phyloP scores from a whole-genome alignment of 2,329 filamentous ascomycete species.

The Hymenoscyphus fraxineus region DNA sequence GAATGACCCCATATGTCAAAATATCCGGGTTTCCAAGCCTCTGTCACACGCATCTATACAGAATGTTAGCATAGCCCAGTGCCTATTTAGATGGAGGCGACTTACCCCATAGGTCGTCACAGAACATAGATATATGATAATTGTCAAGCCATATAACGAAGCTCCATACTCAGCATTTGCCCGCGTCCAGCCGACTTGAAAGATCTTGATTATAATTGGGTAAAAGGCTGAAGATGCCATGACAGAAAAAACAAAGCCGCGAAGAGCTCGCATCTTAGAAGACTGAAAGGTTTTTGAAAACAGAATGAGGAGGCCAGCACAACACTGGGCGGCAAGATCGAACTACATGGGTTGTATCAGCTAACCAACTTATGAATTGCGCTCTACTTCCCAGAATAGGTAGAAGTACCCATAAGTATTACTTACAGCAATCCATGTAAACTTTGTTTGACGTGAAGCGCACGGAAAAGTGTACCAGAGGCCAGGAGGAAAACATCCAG shows the following conservation, averaged over 20 bases:
- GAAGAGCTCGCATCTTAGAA: background rate
- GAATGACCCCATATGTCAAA: background rate
- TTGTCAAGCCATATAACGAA: background rate
- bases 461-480: background rate
- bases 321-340: background rate
- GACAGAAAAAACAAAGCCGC: background rate
- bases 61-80: background rate
- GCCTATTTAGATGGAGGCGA: background rate
- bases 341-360: background rate
- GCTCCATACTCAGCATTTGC: background rate
- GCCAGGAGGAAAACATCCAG: background rate
- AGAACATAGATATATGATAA: constrained; percentile 1
- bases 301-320: background rate
- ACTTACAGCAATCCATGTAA: constrained; percentile 1
- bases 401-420: background rate
- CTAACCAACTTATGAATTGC: background rate
- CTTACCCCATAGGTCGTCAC: background rate
- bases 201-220: background rate
- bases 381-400: background rate
- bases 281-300: background rate
- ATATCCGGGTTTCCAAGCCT: background rate
- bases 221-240: background rate
- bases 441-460: background rate
- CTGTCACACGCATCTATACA: background rate
- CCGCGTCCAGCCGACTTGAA: background rate